phyloP scores from a whole-genome alignment of 78 protist species.

The Polysphondylium violaceum region DNA sequence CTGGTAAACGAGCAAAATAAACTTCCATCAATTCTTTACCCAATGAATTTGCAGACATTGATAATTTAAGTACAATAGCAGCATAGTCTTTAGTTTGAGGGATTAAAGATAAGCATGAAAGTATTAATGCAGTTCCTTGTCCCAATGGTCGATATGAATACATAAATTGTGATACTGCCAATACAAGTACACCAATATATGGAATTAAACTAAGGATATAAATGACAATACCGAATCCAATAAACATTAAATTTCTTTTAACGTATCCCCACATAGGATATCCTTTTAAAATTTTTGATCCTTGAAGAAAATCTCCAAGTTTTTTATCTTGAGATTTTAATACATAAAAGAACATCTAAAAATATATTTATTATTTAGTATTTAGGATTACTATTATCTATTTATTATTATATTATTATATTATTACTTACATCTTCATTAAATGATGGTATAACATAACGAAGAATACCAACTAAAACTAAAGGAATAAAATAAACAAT shows the following conservation, averaged over 20 bases:
- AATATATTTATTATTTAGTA: no score
- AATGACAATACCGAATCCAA: slow-evolving; percentile 14
- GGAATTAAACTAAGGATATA: slow-evolving; percentile 7
- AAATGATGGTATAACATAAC: slow-evolving; percentile 59
- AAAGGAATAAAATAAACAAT: slow-evolving; percentile 52
- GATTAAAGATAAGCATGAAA: slow-evolving; percentile 23
- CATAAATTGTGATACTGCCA: slow-evolving; percentile 46
- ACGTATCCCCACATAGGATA: slow-evolving; percentile 39
- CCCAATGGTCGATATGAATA: slow-evolving; percentile 46
- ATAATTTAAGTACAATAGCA: slow-evolving; percentile 14
- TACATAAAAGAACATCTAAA: slow-evolving; percentile 39
- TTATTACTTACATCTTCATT: slow-evolving; percentile 66
- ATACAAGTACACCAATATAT: slow-evolving; percentile 27
- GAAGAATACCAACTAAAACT: slow-evolving; percentile 41
- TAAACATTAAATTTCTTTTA: slow-evolving; percentile 11
- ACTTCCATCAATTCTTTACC: slow-evolving; percentile 65
- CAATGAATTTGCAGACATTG: slow-evolving; percentile 49
- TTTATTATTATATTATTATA: not conserved
- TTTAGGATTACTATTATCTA: not conserved
- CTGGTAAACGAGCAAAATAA: slow-evolving; percentile 44
- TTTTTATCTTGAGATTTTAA: slow-evolving; percentile 25
- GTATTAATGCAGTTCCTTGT: slow-evolving; percentile 28
- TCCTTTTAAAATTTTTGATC: slow-evolving; percentile 28
- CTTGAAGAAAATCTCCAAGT: slow-evolving; percentile 4
- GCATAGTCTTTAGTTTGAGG: not conserved